Evolutionary conservation across 345 rosid species (phyloP).

Genomic region (Brassica incana): DNA sequence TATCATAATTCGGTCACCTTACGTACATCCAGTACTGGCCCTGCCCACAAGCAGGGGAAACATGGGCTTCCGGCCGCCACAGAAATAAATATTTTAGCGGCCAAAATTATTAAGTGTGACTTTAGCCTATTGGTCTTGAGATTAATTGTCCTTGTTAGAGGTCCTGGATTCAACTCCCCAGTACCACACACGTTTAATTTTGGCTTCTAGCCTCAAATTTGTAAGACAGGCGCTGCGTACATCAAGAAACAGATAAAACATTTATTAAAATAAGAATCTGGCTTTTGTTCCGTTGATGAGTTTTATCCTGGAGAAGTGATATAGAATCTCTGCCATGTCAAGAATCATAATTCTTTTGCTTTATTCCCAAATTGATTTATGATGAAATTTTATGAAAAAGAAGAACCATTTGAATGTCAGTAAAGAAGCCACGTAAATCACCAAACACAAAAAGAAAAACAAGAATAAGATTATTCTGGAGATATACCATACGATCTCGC

Average conservation of each 20-base stretch:
- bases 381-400: conserved; percentile 7
- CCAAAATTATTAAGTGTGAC: too few species aligned
- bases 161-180: too few species aligned
- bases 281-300: neutral
- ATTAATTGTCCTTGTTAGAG: too few species aligned
- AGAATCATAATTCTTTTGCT: conserved; percentile 18
- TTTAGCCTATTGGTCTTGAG: too few species aligned
- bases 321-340: conserved; percentile 25
- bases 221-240: neutral
- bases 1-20: conserved; percentile 5
- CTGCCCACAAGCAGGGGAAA: too few species aligned
- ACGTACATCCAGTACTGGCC: neutral
- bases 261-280: neutral
- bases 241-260: neutral
- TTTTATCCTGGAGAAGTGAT: conserved; percentile 17
- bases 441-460: neutral
- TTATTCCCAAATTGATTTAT: conserved; percentile 19
- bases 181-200: too few species aligned
- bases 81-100: too few species aligned
- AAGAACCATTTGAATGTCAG: neutral
- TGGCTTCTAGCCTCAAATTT: too few species aligned
- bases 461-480: conserved; percentile 24
- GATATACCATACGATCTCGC: conserved; percentile 30
- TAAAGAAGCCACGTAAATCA: conserved; percentile 29
- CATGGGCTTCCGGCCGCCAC: too few species aligned